These are phyloP conservation scores for Phytophthora quininea DNA, from an alignment of 352 stramenopile genomes.

Conservation along the genomic window DNA sequence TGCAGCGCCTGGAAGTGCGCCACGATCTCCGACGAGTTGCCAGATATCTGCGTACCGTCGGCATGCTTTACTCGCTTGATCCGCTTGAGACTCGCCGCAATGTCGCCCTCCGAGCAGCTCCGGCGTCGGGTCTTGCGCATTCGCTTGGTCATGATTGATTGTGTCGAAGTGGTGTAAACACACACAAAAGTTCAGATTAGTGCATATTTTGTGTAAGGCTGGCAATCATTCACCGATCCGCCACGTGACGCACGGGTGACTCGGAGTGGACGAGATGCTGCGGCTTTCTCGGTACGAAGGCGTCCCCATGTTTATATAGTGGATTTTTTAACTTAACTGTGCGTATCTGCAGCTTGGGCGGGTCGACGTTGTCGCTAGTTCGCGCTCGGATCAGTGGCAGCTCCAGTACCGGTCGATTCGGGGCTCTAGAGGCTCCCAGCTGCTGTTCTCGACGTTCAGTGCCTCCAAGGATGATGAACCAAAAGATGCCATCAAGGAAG, in stretches of 20 bases:
- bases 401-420: constrained; percentile 7
- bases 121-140: background rate
- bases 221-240: background rate
- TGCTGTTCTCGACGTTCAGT: constrained; percentile 32
- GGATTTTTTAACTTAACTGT: background rate
- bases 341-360: constrained; percentile 16
- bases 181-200: background rate
- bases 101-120: background rate
- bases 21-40: constrained; percentile 15
- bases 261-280: constrained; percentile 21
- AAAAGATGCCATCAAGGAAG: background rate
- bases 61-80: no score
- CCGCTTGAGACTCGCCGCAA: background rate
- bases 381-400: constrained; percentile 1
- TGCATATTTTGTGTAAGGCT: background rate
- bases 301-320: no score
- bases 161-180: background rate
- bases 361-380: constrained; percentile 10
- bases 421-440: constrained; percentile 8
- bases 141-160: constrained; percentile 1
- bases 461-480: constrained; percentile 1
- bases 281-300: constrained; percentile 31
- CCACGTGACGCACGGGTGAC: background rate
- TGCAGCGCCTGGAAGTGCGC: constrained; percentile 52
- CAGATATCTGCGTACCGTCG: background rate